Conservation (phyloP, 1,284 basidiomycete genomes). For the Malassezia globosa region DNA sequence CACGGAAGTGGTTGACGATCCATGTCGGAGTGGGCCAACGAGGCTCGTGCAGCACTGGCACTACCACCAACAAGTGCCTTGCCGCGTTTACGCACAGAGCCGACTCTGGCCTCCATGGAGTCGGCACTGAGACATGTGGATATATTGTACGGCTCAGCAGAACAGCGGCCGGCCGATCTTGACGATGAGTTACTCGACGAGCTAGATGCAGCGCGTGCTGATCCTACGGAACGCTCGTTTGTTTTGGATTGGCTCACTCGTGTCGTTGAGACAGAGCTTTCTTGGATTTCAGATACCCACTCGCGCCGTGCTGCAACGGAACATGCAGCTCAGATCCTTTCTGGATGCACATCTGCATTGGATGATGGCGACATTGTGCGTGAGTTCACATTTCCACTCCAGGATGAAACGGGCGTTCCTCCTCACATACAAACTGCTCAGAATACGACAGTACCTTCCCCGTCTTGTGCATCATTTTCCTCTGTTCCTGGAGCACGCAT, state of each 20-base stretch:
- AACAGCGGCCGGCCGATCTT: neutral
- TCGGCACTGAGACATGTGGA: constrained; percentile 4
- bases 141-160: constrained; percentile 2
- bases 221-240: constrained; percentile 13
- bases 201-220: constrained; percentile 14
- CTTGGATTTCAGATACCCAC: constrained; percentile 1
- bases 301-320: neutral
- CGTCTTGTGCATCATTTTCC: neutral
- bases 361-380: constrained; percentile 13
- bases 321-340: constrained; percentile 4
- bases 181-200: neutral
- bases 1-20: too few relatives aligned
- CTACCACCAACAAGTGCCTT: constrained; percentile 12
- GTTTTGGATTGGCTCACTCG: constrained; percentile 13
- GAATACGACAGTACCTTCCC: too few relatives aligned
- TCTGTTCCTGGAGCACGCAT: neutral
- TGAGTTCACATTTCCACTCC: constrained; percentile 11
- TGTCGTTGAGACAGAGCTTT: neutral
- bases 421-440: too few relatives aligned
- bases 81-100: constrained; percentile 11
- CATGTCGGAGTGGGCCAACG: neutral
- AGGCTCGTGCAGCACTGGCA: neutral
- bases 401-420: neutral
- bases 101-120: neutral
- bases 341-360: constrained; percentile 3